phyloP scores from a whole-genome alignment of 1,284 basidiomycete species.

The Cryptococcus amylolentus region DNA sequence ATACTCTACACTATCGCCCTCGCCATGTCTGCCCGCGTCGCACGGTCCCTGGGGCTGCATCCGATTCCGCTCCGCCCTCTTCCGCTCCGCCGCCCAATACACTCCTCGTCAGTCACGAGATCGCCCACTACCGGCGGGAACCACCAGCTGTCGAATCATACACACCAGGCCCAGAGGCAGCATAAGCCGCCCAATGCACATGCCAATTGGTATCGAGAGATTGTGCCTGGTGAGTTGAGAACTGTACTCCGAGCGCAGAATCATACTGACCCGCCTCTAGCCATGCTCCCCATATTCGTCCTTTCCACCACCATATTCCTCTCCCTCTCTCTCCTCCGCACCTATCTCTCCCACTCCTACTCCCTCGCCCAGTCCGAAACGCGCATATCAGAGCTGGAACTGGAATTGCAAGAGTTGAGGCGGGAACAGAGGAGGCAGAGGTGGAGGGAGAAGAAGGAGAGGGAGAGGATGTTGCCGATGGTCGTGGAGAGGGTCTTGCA shows the following conservation, averaged over 20 bases:
- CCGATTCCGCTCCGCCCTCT: too few relatives aligned
- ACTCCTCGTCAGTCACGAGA: slow-evolving; percentile 1
- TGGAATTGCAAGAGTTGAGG: slow-evolving; percentile 31
- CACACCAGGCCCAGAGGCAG: neutral
- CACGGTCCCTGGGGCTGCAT: too few relatives aligned
- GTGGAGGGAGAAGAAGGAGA: slow-evolving; percentile 36
- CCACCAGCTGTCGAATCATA: neutral
- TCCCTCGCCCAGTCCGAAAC: slow-evolving; percentile 35
- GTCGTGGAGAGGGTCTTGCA: slow-evolving; percentile 45
- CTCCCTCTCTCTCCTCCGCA: slow-evolving; percentile 23
- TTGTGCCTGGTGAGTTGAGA: slow-evolving; percentile 23
- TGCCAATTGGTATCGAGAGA: slow-evolving; percentile 21
- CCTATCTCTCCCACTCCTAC: slow-evolving; percentile 26
- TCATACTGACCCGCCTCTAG: slow-evolving; percentile 15
- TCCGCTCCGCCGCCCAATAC: neutral
- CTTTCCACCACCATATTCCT: slow-evolving; percentile 48
- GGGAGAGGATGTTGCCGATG: slow-evolving; percentile 43
- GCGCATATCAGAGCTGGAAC: slow-evolving; percentile 42
- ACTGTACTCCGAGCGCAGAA: too few relatives aligned
- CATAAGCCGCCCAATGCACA: slow-evolving; percentile 14
- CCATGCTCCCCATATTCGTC: slow-evolving; percentile 48
- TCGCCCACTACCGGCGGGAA: neutral
- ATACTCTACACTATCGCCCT: neutral
- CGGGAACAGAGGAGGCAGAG: slow-evolving; percentile 23
- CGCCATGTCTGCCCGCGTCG: too few relatives aligned